Evolutionary conservation across 176 grass and related monocot species (phyloP), one percentile per base, ranked within the genome.

Genomic region (Triticum urartu): DNA sequence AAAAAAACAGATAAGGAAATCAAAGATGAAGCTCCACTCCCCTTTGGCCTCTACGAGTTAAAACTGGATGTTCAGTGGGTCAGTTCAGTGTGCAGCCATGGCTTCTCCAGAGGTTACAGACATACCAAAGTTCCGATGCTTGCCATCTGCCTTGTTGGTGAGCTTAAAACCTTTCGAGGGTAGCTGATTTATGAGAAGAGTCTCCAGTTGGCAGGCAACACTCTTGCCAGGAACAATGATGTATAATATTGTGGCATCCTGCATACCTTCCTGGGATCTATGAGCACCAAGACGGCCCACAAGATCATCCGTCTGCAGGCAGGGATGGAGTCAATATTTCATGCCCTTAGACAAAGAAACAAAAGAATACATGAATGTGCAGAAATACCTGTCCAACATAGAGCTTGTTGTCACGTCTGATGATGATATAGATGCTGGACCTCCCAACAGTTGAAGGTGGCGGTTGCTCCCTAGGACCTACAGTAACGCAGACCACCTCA

Each of bases 241-340:
- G 70, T 99, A 96, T 36, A 99, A 38, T 43, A 86, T 47, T n/a
- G 73, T 78, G 22, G 90, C 90, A 72, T 92, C 86, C 72, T 90
- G 92, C 94, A 99, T 95, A 80, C 82, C 94, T 88, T 88, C 94
- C 82, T 98, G 96, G 2, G 78, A 86, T 78, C 94, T 92, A 84
- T 96, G 97, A 71, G 90, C 58, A 78, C 62, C 74, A 71, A 99
- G 78, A 30, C 94, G 90, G 11, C 97, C 97, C 83, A 77, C 80
- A 24, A 96, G 87, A 86, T 99, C 97, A 93, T 99, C 97, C 24
- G 97, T 96, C 97, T 99, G 84, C 85, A 91, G 83, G 77, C 79
- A 84, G 79, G 79, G 82, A 80, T 45, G 13, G 50, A 72, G 14
- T 69, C 47, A 77, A 64, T 63, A 70, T 77, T 88, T 12, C 24